phyloP scores from a whole-genome alignment of 2,329 filamentous ascomycete species.

The Aspergillus tanneri region DNA sequence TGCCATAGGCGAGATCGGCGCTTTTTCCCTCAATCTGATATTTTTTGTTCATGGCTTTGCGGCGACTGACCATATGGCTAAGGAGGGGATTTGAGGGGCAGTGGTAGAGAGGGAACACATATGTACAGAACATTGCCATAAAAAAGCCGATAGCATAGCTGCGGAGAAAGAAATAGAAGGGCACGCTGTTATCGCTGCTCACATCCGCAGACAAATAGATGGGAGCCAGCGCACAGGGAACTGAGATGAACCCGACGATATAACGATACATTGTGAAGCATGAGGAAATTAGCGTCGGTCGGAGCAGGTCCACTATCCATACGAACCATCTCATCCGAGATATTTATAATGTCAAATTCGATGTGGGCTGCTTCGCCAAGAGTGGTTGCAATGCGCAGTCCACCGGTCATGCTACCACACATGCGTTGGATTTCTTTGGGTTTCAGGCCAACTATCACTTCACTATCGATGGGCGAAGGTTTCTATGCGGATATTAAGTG shows the following conservation, averaged over 20 bases:
- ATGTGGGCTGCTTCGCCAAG: too few relatives aligned
- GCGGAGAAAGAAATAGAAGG: background rate
- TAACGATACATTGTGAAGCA: background rate
- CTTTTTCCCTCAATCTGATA: background rate
- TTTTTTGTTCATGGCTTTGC: background rate
- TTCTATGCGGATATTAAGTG: too few relatives aligned
- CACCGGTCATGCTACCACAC: too few relatives aligned
- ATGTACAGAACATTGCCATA: background rate
- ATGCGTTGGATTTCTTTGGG: too few relatives aligned
- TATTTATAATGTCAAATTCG: too few relatives aligned
- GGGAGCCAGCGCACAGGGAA: background rate
- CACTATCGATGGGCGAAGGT: too few relatives aligned
- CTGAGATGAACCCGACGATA: background rate
- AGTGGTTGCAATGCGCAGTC: too few relatives aligned
- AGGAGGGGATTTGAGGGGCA: background rate
- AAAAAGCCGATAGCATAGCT: background rate
- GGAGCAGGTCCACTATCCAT: too few relatives aligned
- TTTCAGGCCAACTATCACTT: too few relatives aligned
- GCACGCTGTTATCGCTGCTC: background rate
- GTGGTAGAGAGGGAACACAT: background rate
- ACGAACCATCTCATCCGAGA: too few relatives aligned
- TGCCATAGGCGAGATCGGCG: background rate
- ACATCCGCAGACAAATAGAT: background rate
- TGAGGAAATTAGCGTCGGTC: background rate
- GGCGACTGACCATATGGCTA: background rate